Conservation (phyloP, 805 yeast species). For the Kluyveromyces starmeri region DNA sequence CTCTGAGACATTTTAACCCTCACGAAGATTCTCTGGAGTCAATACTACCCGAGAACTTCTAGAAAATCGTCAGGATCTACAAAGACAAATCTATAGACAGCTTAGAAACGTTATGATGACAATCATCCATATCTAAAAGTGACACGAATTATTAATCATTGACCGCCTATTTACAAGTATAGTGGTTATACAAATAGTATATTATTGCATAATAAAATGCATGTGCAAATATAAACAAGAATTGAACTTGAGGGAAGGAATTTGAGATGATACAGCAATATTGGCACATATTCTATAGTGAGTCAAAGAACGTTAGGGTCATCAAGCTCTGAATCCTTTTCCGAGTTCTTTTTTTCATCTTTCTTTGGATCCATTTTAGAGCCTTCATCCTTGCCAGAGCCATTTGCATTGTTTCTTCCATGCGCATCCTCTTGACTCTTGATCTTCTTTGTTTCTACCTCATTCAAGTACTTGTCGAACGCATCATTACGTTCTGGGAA, state of each 20-base stretch:
- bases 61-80: conserved; percentile 18
- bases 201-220: too few relatives aligned
- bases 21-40: conserved; percentile 12
- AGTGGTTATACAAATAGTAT: too few relatives aligned
- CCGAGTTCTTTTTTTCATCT: neutral
- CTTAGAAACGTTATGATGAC: too few relatives aligned
- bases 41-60: conserved; percentile 12
- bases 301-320: conserved; percentile 3
- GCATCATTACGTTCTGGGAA: conserved; percentile 88
- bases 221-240: too few relatives aligned
- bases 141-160: too few relatives aligned
- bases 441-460: conserved; percentile 20
- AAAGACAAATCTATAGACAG: too few relatives aligned
- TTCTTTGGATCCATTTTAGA: neutral
- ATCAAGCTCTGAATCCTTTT: neutral
- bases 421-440: conserved; percentile 17
- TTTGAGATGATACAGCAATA: too few relatives aligned
- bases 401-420: neutral
- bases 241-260: too few relatives aligned
- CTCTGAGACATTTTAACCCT: conserved; percentile 14
- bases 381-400: neutral
- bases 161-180: too few relatives aligned
- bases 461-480: conserved; percentile 36
- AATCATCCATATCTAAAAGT: too few relatives aligned
- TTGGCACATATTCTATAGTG: too few relatives aligned